Conservation (phyloP, 2,329 filamentous ascomycete genomes). For the Alternaria conjuncta region DNA sequence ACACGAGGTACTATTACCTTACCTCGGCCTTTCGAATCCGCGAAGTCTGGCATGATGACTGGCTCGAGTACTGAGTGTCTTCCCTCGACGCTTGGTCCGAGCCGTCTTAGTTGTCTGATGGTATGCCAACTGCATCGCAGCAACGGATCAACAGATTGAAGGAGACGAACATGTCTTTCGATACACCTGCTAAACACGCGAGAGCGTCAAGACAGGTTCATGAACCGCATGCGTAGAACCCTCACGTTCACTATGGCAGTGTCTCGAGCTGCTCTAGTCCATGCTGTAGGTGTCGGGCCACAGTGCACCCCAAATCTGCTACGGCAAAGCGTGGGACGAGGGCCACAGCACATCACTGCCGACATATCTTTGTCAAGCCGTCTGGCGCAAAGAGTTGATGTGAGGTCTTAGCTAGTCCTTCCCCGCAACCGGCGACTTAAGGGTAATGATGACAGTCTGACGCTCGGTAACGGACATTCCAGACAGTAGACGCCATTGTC, state of each 20-base stretch:
- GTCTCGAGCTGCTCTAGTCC: background rate
- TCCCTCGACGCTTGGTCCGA: background rate
- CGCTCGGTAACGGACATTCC: background rate
- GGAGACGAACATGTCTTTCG: background rate
- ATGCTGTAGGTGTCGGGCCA: background rate
- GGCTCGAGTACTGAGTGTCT: background rate
- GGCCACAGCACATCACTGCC: background rate
- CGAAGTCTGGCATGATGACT: background rate
- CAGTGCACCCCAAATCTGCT: background rate
- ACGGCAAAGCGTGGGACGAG: background rate
- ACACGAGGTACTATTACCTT: background rate
- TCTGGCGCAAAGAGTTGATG: background rate
- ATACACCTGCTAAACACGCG: background rate
- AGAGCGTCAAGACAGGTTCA: background rate
- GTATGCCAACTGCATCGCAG: background rate
- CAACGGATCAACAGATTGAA: background rate
- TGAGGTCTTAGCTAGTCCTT: background rate
- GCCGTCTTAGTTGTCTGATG: background rate
- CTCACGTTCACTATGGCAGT: background rate
- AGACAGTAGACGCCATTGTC: background rate
- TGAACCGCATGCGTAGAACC: background rate
- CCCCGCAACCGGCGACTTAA: background rate
- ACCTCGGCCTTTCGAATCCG: background rate
- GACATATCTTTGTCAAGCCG: background rate
- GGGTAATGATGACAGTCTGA: background rate